These are phyloP conservation scores for Trichocomaceae sp. DNA, from an alignment of 2,329 filamentous ascomycete genomes.

Conservation along the genomic window DNA sequence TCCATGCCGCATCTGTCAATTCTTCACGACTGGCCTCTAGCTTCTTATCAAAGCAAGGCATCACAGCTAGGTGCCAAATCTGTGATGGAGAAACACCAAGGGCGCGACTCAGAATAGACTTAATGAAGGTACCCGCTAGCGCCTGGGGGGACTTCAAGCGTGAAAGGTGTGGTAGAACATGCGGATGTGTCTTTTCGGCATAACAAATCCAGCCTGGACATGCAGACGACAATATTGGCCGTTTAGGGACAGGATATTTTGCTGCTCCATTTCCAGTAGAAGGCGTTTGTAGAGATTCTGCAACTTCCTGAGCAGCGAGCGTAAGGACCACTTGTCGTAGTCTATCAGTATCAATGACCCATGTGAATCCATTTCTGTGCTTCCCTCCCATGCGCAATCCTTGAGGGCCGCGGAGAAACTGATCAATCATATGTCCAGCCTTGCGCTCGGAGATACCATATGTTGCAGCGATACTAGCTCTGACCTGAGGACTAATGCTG, in stretches of 20 bases:
- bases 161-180: conserved; percentile 85
- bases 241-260: conserved; percentile 28
- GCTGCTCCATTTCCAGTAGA: conserved; percentile 13
- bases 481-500: conserved; percentile 83
- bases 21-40: conserved; percentile 91
- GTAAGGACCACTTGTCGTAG: conserved; percentile 79
- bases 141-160: conserved; percentile 91
- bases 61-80: conserved; percentile 92
- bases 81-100: conserved; percentile 66
- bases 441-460: conserved; percentile 66
- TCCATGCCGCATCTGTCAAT: conserved; percentile 74
- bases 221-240: conserved; percentile 64
- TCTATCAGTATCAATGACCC: conserved; percentile 84
- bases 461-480: conserved; percentile 81
- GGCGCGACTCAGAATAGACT: conserved; percentile 69
- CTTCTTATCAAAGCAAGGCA: conserved; percentile 99
- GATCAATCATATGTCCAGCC: conserved; percentile 75
- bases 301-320: conserved; percentile 66
- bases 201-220: conserved; percentile 99
- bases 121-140: conserved; percentile 79
- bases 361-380: conserved; percentile 71
- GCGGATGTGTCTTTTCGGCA: conserved; percentile 93
- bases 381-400: conserved; percentile 66
- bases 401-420: conserved; percentile 63
- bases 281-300: conserved; percentile 30